Evolutionary conservation across 192 early-diverging fungal genomes (phyloP).

Genomic region (Coemansia sp.): DNA sequence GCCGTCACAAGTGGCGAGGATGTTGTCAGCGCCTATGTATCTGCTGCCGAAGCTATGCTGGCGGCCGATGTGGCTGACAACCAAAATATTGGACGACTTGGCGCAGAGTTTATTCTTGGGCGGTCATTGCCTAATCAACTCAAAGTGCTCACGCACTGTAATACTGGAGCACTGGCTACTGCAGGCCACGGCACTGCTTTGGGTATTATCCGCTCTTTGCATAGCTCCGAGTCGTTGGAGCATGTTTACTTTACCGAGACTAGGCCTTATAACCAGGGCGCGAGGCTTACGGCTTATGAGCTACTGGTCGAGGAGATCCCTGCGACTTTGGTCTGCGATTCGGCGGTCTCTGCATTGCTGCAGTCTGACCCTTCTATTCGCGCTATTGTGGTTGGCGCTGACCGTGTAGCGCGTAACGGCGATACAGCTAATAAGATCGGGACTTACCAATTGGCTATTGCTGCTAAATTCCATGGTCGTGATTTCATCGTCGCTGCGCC

Average conservation of each 20-base stretch:
- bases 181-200: slow-evolving; percentile 91
- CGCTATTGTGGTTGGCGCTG: slow-evolving; percentile 95
- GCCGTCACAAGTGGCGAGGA: slow-evolving; percentile 21
- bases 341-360: slow-evolving; percentile 86
- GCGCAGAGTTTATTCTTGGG: slow-evolving; percentile 60
- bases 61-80: slow-evolving; percentile 86
- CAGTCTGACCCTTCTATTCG: slow-evolving; percentile 59
- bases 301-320: slow-evolving; percentile 92
- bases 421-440: slow-evolving; percentile 99
- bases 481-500: slow-evolving; percentile 98
- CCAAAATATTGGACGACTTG: slow-evolving; percentile 76
- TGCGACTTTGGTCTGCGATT: slow-evolving; percentile 87
- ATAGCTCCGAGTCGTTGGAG: slow-evolving; percentile 56
- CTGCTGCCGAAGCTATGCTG: slow-evolving; percentile 81
- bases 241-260: slow-evolving; percentile 96
- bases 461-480: slow-evolving; percentile 79
- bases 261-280: slow-evolving; percentile 97
- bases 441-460: slow-evolving; percentile 96
- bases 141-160: slow-evolving; percentile 93
- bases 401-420: slow-evolving; percentile 94
- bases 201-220: slow-evolving; percentile 85
- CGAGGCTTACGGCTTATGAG: slow-evolving; percentile 92
- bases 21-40: slow-evolving; percentile 67
- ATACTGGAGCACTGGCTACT: slow-evolving; percentile 88
- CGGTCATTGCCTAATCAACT: neutral